A percentile compares a stretch with the other conserved stretches of the same genome.
These are phyloP conservation scores for Sporothrix curviconia DNA, from an alignment of 2,329 filamentous ascomycete genomes.

Conservation along the genomic window DNA sequence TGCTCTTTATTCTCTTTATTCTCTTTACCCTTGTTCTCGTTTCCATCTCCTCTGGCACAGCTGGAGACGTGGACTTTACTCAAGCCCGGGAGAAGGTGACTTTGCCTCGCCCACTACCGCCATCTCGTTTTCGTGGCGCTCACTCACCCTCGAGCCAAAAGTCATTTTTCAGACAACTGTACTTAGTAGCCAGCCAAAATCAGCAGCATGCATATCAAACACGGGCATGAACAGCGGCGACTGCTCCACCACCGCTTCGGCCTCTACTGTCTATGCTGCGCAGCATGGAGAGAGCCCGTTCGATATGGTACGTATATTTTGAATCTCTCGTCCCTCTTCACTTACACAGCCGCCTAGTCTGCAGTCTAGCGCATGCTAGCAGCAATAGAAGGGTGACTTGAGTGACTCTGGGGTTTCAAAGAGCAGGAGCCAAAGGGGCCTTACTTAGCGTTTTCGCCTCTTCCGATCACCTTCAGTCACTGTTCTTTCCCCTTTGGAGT, in stretches of 20 bases:
- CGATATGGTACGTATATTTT: background rate
- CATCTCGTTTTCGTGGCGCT: too few relatives aligned
- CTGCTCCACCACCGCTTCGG: background rate
- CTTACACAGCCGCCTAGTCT: conserved; percentile 1
- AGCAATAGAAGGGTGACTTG: background rate
- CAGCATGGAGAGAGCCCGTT: background rate
- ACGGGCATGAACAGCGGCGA: background rate
- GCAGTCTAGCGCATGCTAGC: background rate
- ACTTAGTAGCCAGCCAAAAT: too few relatives aligned
- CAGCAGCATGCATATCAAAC: background rate
- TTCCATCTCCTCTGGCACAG: background rate
- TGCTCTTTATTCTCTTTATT: too few relatives aligned
- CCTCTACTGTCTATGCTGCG: background rate
- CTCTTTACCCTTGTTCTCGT: background rate
- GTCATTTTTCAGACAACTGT: too few relatives aligned
- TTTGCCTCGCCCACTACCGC: too few relatives aligned
- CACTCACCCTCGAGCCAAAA: too few relatives aligned
- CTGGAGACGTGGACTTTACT: background rate
- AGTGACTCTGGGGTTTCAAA: too few relatives aligned
- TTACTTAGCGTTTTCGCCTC: too few relatives aligned
- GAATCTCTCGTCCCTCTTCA: background rate
- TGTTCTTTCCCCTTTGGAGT: too few relatives aligned
- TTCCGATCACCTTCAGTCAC: too few relatives aligned
- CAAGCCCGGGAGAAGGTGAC: too few relatives aligned
- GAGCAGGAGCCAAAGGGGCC: too few relatives aligned